A percentile compares a stretch with the other conserved stretches of the same genome.
Conservation (phyloP, 2,329 filamentous ascomycete genomes). For the Magnaporthales sp. region DNA sequence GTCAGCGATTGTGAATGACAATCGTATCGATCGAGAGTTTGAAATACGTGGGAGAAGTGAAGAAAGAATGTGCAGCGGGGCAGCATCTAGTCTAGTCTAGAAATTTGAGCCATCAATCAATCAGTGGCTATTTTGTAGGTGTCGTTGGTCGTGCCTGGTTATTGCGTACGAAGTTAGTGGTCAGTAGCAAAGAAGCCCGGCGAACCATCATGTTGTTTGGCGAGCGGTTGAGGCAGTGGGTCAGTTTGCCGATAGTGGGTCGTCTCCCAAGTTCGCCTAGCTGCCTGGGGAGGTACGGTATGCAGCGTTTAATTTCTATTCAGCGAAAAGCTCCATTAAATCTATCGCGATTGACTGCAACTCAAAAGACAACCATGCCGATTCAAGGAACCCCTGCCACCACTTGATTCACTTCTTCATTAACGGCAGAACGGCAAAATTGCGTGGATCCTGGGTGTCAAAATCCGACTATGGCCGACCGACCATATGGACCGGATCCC, state of each 20-base stretch:
- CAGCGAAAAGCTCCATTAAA: not conserved
- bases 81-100: not conserved
- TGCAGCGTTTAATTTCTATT: too few relatives aligned
- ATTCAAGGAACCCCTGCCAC: not conserved
- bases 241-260: not conserved
- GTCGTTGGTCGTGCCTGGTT: not conserved
- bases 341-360: not conserved
- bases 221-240: not conserved
- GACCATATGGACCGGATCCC: not conserved
- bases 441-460: not conserved
- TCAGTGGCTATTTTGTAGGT: not conserved
- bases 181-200: not conserved
- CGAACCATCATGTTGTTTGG: not conserved
- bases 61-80: not conserved
- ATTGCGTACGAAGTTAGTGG: not conserved
- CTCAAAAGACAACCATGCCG: not conserved
- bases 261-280: too few relatives aligned
- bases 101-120: not conserved
- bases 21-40: not conserved
- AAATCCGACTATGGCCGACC: not conserved
- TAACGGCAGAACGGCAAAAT: not conserved
- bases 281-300: too few relatives aligned
- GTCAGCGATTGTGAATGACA: not conserved
- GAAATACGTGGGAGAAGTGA: not conserved
- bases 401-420: not conserved